Conservation (phyloP, 805 yeast genomes). For the Zygoascus flipseniorum region DNA sequence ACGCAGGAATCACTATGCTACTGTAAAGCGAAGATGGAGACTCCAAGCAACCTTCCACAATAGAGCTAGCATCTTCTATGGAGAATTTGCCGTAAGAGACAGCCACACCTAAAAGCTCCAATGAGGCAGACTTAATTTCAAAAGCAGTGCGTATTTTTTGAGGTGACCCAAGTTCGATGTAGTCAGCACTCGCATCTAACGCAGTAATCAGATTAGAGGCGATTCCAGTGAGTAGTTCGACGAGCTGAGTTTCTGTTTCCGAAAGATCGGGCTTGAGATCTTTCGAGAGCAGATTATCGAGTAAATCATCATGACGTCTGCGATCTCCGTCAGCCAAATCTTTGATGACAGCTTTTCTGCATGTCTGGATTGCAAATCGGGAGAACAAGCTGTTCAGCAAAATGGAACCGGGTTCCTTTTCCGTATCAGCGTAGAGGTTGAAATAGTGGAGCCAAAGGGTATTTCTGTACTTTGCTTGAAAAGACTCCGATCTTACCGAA, state of each 20-base stretch:
- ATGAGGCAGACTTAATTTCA: slow-evolving; percentile 43
- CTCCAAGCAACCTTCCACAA: slow-evolving; percentile 45
- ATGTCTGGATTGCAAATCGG: background rate
- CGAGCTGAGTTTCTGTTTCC: slow-evolving; percentile 1
- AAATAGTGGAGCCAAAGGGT: slow-evolving; percentile 12
- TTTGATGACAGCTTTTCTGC: background rate
- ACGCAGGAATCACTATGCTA: slow-evolving; percentile 41
- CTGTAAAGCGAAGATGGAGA: slow-evolving; percentile 45
- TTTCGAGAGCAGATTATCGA: slow-evolving; percentile 2
- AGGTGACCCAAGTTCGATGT: slow-evolving; percentile 43
- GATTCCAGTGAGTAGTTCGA: slow-evolving; percentile 14
- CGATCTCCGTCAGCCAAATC: background rate
- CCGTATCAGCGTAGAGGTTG: slow-evolving; percentile 7
- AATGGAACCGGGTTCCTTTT: slow-evolving; percentile 18
- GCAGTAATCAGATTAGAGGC: slow-evolving; percentile 35
- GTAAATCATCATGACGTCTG: background rate
- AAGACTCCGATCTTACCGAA: background rate
- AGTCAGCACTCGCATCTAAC: slow-evolving; percentile 51
- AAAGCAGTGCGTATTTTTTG: slow-evolving; percentile 43
- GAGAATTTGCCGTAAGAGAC: slow-evolving; percentile 39
- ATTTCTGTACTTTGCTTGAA: background rate
- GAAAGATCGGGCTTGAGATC: background rate
- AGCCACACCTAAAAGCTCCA: slow-evolving; percentile 57
- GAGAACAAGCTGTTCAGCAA: slow-evolving; percentile 10
- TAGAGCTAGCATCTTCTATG: slow-evolving; percentile 34